Evolutionary conservation across 2,329 filamentous ascomycete species (phyloP), one percentile per base, ranked within the genome.

Genomic region (Pseudohalonectria lignicola): DNA sequence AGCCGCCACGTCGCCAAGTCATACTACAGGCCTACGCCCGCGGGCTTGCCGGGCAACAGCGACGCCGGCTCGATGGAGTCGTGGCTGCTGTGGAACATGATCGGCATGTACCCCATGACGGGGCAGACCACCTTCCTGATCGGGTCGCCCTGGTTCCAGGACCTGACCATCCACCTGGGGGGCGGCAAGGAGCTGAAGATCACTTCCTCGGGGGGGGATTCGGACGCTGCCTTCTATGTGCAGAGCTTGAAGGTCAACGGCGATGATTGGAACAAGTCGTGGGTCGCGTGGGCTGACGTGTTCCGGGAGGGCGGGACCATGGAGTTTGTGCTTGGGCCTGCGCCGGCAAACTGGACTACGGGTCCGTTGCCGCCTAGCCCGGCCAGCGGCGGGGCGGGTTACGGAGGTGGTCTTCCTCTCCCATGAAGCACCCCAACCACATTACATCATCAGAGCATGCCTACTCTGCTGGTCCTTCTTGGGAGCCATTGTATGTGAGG

Each of bases 61-160:
- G 81, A 85, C 52, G 78, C 77, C 2, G 81, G 81, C 6, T 76
- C 80, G 11, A 83, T 85, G 79, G 77, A 85, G 52, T 76, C 71
- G 6, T 82, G 77, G 73, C 55, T 81, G 4, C 56, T 82, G 8
- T 84, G 79, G 74, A 74, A 72, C 45, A 80, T 81, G 68, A 67
- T 82, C 29, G 79, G 79, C 2, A 56, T 83, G 20, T 82, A 81
- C 45, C 79, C 79, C 2, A 60, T 84, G 43, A 80, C 77, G 0
- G 78, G 76, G 0, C 79, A 83, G 59, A 76, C 76, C 1, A 79
- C 74, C 1, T 83, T 82, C 51, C 60, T 83, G n/a, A 63, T 83
- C 37, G 71, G 71, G 2, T 74, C 73, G 6, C 77, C 78, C 0
- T 82, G 74, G 74, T 78, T 80, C 49, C 55, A 56, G 1, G 64